phyloP scores from a whole-genome alignment of 2,329 filamentous ascomycete species.

The Hymenoscyphus occultus region DNA sequence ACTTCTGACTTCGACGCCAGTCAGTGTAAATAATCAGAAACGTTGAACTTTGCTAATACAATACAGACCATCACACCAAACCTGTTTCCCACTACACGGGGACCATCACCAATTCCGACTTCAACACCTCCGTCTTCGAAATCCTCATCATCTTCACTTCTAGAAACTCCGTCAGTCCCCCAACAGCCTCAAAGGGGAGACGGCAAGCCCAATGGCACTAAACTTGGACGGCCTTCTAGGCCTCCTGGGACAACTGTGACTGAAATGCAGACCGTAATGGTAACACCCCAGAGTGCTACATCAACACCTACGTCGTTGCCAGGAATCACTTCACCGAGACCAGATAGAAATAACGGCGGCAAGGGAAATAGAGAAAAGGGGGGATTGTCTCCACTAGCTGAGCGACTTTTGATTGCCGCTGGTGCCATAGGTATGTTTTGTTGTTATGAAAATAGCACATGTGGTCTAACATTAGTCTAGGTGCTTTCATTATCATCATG shows the following conservation, averaged over 20 bases:
- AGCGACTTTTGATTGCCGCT: slow-evolving; percentile 31
- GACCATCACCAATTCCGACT: background rate
- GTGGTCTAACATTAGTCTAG: slow-evolving; percentile 19
- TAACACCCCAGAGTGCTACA: slow-evolving; percentile 10
- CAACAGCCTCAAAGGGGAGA: slow-evolving; percentile 8
- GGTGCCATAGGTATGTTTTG: slow-evolving; percentile 32
- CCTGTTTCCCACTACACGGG: slow-evolving; percentile 16
- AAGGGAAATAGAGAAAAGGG: slow-evolving; percentile 8
- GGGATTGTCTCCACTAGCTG: slow-evolving; percentile 24
- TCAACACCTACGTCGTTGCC: slow-evolving; percentile 13
- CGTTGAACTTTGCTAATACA: background rate
- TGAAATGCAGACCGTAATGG: slow-evolving; percentile 6
- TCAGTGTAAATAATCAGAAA: background rate
- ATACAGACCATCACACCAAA: slow-evolving; percentile 1
- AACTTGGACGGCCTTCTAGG: background rate
- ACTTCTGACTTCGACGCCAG: background rate
- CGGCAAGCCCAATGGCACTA: background rate
- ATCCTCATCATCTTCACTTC: background rate
- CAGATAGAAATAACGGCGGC: slow-evolving; percentile 3
- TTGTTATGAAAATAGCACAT: background rate
- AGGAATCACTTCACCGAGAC: slow-evolving; percentile 8
- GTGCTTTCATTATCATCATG: slow-evolving; percentile 32
- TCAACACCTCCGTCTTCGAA: background rate
- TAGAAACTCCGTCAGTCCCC: background rate
- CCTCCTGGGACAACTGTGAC: slow-evolving; percentile 8